Conservation (phyloP, 176 grass and related monocot genomes). For the Cenchrus americanus region DNA sequence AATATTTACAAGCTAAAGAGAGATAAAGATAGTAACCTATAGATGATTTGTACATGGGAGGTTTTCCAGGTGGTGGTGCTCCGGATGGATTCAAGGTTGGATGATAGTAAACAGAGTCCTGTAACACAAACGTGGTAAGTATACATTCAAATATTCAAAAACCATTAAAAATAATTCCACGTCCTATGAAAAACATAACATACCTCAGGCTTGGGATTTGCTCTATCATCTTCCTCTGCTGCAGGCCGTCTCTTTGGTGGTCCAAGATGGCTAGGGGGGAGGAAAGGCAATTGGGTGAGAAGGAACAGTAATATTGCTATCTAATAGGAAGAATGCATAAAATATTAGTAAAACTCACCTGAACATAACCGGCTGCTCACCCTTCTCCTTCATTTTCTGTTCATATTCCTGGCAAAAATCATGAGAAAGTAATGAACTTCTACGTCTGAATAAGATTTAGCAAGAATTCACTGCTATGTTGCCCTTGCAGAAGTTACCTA, state of each 20-base stretch:
- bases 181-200: slow-evolving; percentile 27
- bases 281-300: slow-evolving; percentile 30
- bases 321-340: slow-evolving; percentile 40
- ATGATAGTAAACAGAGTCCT: slow-evolving; percentile 93
- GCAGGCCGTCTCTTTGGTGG: slow-evolving; percentile 74
- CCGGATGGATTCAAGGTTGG: slow-evolving; percentile 89
- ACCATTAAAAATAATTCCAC: slow-evolving; percentile 9
- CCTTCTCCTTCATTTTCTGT: slow-evolving; percentile 96
- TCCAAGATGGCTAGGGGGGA: slow-evolving; percentile 73
- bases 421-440: slow-evolving; percentile 31
- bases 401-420: slow-evolving; percentile 82
- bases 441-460: slow-evolving; percentile 3
- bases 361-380: slow-evolving; percentile 96
- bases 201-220: slow-evolving; percentile 85
- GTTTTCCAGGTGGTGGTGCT: slow-evolving; percentile 88
- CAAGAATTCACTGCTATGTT: neutral
- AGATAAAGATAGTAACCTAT: slow-evolving; percentile 58
- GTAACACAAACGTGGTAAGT: slow-evolving; percentile 43
- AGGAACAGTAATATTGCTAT: slow-evolving; percentile 32
- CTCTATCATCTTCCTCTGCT: slow-evolving; percentile 81
- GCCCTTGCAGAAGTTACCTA: neutral
- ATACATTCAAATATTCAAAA: slow-evolving; percentile 36
- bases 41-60: slow-evolving; percentile 92
- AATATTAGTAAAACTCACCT: slow-evolving; percentile 57
- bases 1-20: neutral